Base-by-base conservation (phyloP, 345 rosid species). In the Stellera chamaejasme region DNA sequence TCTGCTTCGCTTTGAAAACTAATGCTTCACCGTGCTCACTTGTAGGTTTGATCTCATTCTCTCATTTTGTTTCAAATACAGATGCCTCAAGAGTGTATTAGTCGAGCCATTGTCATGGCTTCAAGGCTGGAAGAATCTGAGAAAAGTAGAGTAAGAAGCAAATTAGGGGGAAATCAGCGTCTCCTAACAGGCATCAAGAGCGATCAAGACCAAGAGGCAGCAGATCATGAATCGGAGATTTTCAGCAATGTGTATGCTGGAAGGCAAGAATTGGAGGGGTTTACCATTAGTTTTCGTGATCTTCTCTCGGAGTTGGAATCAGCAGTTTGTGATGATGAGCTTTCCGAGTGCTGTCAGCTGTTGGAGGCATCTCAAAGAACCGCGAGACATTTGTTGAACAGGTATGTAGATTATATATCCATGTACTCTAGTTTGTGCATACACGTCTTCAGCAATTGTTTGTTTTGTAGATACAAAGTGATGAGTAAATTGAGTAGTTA, bases 1-100 rank as follows among this genome's bases (percentile, higher is more conserved):
- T 50, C 62, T 53, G 25, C 13, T 50, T 46, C 67, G 36, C 60
- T 32, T 32, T 32, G 39, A 5, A 32, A 32, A 11, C 15, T 60
- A 32, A 32, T 32, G 2, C 39, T 32, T 32, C 39, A 32, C 39
- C 9, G 9, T 32, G 39, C 39, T 8, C 39, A 32, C 39, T 32
- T 8, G 5, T 32, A 32, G 39, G 9, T 2, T 32, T 32, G 39
- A 32, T 32, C 39, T 32, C 39, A 32, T 32, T 32, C 39, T 32
- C 39, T 8, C 39, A 3, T 27, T 53, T 26, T 66, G 13, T 13
- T 19, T 50, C 61, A 45, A 6, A 52, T 69, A 75, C 77, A 90
- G 96, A 66, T 92, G 62, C 98, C 98, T 59, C 56, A 66, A n/a
- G 76, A 77, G 10, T 92, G 98, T 65, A 73, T 88, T 58, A 65